Conservation (phyloP, 192 early-diverging fungal species). For the Haplosporangium gracile region DNA sequence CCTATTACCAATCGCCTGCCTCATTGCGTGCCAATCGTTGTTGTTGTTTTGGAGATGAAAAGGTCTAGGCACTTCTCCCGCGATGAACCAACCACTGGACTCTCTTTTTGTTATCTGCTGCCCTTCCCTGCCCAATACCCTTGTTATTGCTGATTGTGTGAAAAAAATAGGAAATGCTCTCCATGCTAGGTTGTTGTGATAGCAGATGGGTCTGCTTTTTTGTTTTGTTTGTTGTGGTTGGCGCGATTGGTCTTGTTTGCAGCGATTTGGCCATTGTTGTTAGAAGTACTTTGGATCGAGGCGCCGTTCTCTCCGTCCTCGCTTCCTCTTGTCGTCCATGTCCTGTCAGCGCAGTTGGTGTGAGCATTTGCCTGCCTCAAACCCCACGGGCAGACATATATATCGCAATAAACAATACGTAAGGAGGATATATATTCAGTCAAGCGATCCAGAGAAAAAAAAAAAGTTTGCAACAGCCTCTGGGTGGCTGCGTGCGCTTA, state of each 20-base stretch:
- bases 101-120: background rate
- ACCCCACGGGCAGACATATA: background rate
- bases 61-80: background rate
- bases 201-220: background rate
- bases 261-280: background rate
- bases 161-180: background rate
- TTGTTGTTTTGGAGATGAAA: background rate
- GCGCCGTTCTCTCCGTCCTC: background rate
- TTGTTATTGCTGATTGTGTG: background rate
- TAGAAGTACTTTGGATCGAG: background rate
- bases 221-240: background rate
- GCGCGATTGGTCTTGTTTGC: background rate
- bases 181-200: background rate
- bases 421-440: too few species aligned
- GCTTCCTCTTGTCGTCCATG: background rate
- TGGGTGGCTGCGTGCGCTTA: too few species aligned
- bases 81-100: background rate
- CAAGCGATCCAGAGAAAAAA: too few species aligned
- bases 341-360: background rate
- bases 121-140: background rate
- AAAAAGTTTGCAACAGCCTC: too few species aligned
- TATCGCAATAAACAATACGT: too few species aligned
- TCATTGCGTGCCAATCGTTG: background rate
- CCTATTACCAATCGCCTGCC: too few species aligned
- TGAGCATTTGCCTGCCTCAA: background rate